Base-by-base conservation (phyloP, 331 rosid species). In the Telfairia occidentalis region DNA sequence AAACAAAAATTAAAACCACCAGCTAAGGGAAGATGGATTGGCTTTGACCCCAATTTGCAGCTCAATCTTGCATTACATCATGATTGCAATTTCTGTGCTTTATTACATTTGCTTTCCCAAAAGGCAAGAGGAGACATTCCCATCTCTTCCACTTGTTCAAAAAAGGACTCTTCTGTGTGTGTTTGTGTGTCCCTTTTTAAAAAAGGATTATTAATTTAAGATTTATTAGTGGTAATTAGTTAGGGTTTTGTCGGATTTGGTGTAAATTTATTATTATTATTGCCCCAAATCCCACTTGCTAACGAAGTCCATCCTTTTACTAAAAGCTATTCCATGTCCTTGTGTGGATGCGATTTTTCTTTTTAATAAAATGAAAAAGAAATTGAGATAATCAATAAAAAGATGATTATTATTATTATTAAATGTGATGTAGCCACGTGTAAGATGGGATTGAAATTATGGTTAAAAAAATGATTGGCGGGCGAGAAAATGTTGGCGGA, bases 401-500 rank as follows among this genome's bases (percentile, higher is more conserved):
- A 66, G 73, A 11, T 2, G 52, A 67, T 23, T 67, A 66, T 40
- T 15, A 19, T 34, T 37, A 28, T 9, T 28, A 37, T 64, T 21
- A 19, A 21, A 40, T 12, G 71, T 11, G 9, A 8, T 43, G 34
- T 13, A 24, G 2, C 12, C 74, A 70, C 74, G 74, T 70, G 74
- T 45, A 42, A 45, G 23, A 24, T 7, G 37, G 35, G 2, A 19
- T 70, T 70, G 32, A 70, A 70, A 45, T 26, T 69, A 15, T 69
- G 9, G 52, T 28, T 6, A 28, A 43, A n/a, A n/a, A 15, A 26
- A 45, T 70, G 57, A 70, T 70, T 70, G 74, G 74, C 13, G 38
- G 74, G 15, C 55, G 50, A 70, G 40, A 70, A 70, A 70, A 70
- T 70, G 57, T 43, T 43, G 74, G 74, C 74, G 74, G 40, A 70